Evolutionary conservation across 2,329 filamentous ascomycete species (phyloP), one percentile per base, ranked within the genome.

Genomic region (Exophiala xenobiotica): DNA sequence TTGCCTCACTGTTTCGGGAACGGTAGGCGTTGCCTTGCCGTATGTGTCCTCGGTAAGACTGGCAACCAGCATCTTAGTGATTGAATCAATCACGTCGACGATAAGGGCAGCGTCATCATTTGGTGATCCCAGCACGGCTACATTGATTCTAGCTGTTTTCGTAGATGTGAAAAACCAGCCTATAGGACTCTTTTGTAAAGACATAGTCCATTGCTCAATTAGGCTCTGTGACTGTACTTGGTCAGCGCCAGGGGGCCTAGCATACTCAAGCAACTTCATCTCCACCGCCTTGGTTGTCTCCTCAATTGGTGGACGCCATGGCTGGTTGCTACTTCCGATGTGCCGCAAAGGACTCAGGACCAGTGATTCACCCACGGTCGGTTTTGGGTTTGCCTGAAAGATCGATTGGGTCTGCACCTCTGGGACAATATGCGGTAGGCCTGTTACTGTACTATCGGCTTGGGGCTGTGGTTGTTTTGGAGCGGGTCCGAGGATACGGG

Each of bases 21-120:
- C 83, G 58, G 93, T 88, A 37, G 83, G 78, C 59, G 95, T 86
- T n/a, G 95, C 92, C 61, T 88, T 87, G 11, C 92, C 92, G 64
- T 84, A 93, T 40, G 79, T 79, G 66, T 97, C 92, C 68, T 97
- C 91, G 3, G 75, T 74, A 47, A 96, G 71, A 68, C 87, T 92
- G 56, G 80, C 80, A 3, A 89, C 79, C 0, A 88, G 80, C 22
- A 97, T 76, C 43, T 79, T 77, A 9, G 81, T 82, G 31, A 93
- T 72, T 0, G 86, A 80, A 53, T 83, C 82, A n/a, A 85, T 77
- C 1, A 88, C 86, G 65, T 92, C 83, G 44, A 87, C 70, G 59
- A 90, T 85, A 12, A 86, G 72, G 23, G 80, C 81, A 1, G 82
- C 73, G 64, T 87, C 83, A 2, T 85, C 86, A 63, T 86, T 83